Percentiles rank a stretch among this genome's conserved stretches.
These are phyloP conservation scores for Spergularia marina DNA, from an alignment of 148 eudicot genomes.

Conservation along the genomic window DNA sequence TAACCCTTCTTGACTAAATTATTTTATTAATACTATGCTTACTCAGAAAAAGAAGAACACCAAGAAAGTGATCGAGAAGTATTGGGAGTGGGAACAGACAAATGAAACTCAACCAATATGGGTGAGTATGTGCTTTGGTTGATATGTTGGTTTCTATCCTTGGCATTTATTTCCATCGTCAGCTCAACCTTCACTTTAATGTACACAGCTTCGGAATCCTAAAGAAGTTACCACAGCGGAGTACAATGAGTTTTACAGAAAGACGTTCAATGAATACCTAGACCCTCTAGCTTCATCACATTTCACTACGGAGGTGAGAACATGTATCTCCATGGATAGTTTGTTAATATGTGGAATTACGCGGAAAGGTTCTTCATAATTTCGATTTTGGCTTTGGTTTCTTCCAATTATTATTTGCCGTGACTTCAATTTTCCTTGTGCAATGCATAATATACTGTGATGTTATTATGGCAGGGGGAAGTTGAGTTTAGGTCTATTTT, in stretches of 20 bases:
- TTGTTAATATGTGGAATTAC: not conserved
- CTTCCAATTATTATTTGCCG: not conserved
- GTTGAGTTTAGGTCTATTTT: constrained; percentile 92
- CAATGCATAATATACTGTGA: not conserved
- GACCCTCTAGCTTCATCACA: constrained; percentile 96
- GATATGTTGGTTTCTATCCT: not conserved
- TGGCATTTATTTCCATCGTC: not conserved
- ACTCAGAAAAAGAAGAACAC: constrained; percentile 88
- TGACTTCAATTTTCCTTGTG: not conserved
- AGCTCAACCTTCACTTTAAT: not conserved
- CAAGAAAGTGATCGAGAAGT: constrained; percentile 88
- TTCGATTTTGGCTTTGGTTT: not conserved
- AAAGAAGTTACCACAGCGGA: constrained; percentile 88
- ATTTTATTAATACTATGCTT: not conserved
- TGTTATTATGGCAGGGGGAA: constrained; percentile 64
- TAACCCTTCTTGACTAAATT: not conserved
- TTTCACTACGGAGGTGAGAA: constrained; percentile 87
- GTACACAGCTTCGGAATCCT: constrained; percentile 79
- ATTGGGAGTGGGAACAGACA: constrained; percentile 96
- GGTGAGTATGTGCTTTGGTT: constrained; percentile 46
- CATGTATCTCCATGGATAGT: not conserved
- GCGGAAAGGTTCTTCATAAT: not conserved
- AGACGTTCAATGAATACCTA: constrained; percentile 77
- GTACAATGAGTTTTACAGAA: constrained; percentile 90
- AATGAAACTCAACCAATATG: constrained; percentile 99